Evolutionary conservation across 768 basidiomycete genomes (phyloP).

Genomic region (Suillus discolor): DNA sequence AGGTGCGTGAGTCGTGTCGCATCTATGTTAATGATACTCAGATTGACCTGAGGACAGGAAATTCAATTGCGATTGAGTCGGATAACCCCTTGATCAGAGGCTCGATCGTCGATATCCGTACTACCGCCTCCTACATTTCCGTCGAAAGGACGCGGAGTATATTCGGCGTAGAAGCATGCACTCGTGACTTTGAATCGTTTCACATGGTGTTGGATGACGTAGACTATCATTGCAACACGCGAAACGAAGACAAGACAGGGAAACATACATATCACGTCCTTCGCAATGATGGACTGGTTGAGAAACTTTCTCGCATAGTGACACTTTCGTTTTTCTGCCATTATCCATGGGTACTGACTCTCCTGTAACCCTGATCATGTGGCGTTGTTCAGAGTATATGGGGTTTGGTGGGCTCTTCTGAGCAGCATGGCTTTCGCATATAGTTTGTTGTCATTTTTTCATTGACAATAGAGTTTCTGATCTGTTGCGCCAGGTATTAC

Average conservation of each 20-base stretch:
- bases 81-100: background rate
- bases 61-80: background rate
- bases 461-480: background rate
- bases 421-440: conserved; percentile 36
- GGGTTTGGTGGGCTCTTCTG: conserved; percentile 46
- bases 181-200: background rate
- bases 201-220: background rate
- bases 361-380: background rate
- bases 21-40: background rate
- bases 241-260: background rate
- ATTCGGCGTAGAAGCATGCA: background rate
- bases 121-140: background rate
- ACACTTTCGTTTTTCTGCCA: background rate
- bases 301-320: background rate
- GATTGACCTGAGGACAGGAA: background rate
- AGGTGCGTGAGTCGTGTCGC: background rate
- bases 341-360: background rate
- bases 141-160: background rate
- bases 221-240: background rate
- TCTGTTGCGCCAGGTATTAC: conserved; percentile 48
- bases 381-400: conserved; percentile 40
- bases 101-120: background rate
- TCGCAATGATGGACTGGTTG: background rate
- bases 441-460: conserved; percentile 12
- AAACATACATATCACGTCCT: background rate